Evolutionary conservation across 225 moss, liverwort and hornwort genomes (phyloP).

Genomic region (Thuidium tamariscinum): DNA sequence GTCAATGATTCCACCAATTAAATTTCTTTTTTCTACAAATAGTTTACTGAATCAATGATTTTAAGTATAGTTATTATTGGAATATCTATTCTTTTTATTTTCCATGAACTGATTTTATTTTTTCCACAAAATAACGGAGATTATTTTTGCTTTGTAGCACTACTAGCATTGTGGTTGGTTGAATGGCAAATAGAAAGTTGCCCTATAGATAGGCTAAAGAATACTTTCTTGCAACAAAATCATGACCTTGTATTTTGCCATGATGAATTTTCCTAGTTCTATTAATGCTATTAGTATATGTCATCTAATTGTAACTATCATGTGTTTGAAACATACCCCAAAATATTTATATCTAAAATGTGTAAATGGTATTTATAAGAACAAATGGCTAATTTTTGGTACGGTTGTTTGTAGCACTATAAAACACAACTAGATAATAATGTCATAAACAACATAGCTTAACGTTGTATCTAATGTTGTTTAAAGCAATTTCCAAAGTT

Average conservation of each 20-base stretch:
- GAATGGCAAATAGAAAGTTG: background rate
- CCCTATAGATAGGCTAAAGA: background rate
- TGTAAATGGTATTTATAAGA: background rate
- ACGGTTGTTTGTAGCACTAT: background rate
- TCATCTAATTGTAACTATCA: no score
- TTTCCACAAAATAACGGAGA: no score
- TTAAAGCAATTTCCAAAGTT: background rate
- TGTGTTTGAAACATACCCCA: background rate
- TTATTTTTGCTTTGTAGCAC: background rate
- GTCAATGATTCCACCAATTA: accelerated
- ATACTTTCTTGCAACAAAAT: background rate
- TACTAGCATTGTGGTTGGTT: background rate
- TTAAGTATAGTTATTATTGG: no score
- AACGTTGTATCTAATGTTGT: background rate
- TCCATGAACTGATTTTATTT: no score
- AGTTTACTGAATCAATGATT: background rate
- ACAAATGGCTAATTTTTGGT: background rate
- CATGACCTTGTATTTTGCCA: background rate
- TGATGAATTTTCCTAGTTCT: background rate
- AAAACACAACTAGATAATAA: background rate
- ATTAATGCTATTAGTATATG: background rate
- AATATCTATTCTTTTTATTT: no score
- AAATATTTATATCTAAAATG: background rate
- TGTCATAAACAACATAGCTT: accelerated
- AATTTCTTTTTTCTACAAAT: background rate